Percentiles rank a stretch among this genome's conserved stretches.
Evolutionary conservation across 768 basidiomycete genomes (phyloP).

Genomic region (Phylloporus sp.): DNA sequence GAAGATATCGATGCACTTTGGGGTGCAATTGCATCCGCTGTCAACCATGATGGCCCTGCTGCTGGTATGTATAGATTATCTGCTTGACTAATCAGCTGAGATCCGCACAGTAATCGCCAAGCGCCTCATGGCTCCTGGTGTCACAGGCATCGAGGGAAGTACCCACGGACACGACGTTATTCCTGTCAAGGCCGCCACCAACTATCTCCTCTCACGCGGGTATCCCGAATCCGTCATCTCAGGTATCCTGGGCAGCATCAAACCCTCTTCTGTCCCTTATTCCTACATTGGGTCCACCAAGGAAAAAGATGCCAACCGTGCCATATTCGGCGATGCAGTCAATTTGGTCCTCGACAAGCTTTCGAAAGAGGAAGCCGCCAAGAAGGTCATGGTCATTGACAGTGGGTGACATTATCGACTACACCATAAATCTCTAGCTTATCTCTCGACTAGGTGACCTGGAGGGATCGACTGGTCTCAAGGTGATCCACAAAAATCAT

Average conservation of each 20-base stretch:
- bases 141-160: constrained; percentile 74
- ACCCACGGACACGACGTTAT: constrained; percentile 83
- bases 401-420: constrained; percentile 42
- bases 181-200: constrained; percentile 72
- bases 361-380: constrained; percentile 68
- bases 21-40: constrained; percentile 51
- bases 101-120: constrained; percentile 56
- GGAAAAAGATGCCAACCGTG: constrained; percentile 75
- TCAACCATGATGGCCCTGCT: constrained; percentile 68
- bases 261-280: constrained; percentile 51
- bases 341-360: constrained; percentile 70
- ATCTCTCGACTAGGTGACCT: constrained; percentile 53
- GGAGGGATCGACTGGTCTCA: constrained; percentile 86
- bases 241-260: constrained; percentile 59
- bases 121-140: constrained; percentile 61
- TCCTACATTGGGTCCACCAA: constrained; percentile 66
- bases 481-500: constrained; percentile 84
- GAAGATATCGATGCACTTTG: constrained; percentile 80
- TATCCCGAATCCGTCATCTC: constrained; percentile 44
- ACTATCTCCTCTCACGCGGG: constrained; percentile 64
- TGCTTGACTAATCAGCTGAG: neutral
- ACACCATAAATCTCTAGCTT: neutral
- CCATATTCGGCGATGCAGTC: constrained; percentile 82
- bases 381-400: constrained; percentile 85
- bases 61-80: constrained; percentile 45